phyloP scores from a whole-genome alignment of 148 eudicot species.

The Camellia granthamiana region DNA sequence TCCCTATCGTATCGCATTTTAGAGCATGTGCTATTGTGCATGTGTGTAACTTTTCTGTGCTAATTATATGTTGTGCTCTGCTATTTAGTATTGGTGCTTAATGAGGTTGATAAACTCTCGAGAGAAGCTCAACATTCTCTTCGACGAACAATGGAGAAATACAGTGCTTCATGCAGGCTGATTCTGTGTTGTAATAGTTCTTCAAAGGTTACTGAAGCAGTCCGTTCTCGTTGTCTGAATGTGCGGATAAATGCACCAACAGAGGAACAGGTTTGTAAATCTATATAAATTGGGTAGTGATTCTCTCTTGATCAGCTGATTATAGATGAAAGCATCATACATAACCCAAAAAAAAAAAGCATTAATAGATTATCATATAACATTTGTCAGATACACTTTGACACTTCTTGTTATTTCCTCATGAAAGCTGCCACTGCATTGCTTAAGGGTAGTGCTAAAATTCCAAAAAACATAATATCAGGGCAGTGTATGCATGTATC shows the following conservation, averaged over 20 bases:
- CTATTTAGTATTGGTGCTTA: conserved; percentile 74
- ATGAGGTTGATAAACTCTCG: conserved; percentile 97
- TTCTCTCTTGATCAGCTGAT: neutral
- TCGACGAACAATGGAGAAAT: conserved; percentile 95
- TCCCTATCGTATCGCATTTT: no score
- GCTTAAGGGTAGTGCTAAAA: neutral
- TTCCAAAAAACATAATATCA: neutral
- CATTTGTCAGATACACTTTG: neutral
- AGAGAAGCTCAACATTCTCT: conserved; percentile 97
- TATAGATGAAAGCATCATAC: neutral
- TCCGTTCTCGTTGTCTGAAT: conserved; percentile 91
- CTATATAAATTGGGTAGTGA: neutral
- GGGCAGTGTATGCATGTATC: neutral
- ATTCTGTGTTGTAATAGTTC: conserved; percentile 94
- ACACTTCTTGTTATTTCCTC: neutral
- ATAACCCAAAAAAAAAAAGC: neutral
- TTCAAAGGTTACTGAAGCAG: conserved; percentile 94
- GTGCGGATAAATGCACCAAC: conserved; percentile 79
- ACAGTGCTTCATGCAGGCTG: conserved; percentile 88
- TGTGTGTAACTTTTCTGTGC: neutral
- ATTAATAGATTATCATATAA: no score
- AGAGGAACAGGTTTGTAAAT: conserved; percentile 61
- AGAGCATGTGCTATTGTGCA: neutral
- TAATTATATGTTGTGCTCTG: neutral
- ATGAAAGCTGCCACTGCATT: neutral